These are phyloP conservation scores for Sugiyamaella chiloensis DNA, from an alignment of 805 yeast species.

Conservation along the genomic window DNA sequence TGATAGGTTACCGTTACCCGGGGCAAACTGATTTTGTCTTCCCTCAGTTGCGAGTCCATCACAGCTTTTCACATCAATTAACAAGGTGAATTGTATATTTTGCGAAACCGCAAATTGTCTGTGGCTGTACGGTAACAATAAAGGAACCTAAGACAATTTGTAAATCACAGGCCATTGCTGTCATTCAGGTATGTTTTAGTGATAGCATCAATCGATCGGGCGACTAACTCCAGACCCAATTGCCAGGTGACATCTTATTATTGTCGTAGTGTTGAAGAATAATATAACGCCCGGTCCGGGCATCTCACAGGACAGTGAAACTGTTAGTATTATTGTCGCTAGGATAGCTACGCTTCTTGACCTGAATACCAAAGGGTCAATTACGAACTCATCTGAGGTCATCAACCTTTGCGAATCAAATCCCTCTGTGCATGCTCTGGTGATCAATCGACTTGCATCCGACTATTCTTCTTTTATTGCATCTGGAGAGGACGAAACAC, in stretches of 20 bases:
- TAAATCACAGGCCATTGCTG: neutral
- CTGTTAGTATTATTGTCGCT: neutral
- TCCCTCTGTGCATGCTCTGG: constrained; percentile 2
- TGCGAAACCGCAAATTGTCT: no score
- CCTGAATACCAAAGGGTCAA: neutral
- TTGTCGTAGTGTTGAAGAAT: neutral
- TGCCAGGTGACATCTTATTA: neutral
- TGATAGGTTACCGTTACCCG: no score
- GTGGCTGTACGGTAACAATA: no score
- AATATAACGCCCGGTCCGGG: neutral
- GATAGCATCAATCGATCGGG: neutral
- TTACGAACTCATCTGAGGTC: neutral
- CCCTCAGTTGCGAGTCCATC: no score
- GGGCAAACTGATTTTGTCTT: no score
- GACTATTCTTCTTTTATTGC: neutral
- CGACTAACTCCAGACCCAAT: neutral
- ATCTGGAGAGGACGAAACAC: neutral
- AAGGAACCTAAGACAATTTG: no score
- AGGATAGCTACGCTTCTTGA: neutral
- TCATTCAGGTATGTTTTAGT: neutral
- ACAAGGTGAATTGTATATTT: no score
- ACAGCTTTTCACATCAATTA: no score
- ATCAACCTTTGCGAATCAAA: neutral
- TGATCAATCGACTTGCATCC: neutral
- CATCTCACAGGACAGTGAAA: neutral